These are phyloP conservation scores for Thelonectria rubi DNA, from an alignment of 2,329 filamentous ascomycete genomes.

Conservation along the genomic window DNA sequence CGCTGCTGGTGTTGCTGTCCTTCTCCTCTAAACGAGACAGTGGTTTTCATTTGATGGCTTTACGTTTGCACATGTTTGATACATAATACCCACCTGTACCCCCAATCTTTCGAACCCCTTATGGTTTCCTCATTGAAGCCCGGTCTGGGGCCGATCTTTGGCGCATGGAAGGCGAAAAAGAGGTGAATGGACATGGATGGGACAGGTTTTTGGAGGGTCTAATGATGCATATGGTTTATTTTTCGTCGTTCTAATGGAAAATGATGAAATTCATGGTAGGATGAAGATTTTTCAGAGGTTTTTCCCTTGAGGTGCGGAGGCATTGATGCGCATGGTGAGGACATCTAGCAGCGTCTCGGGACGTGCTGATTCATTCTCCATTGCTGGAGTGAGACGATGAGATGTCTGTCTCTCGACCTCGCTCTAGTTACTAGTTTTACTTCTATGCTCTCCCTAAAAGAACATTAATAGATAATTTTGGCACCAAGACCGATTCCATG, in stretches of 20 bases:
- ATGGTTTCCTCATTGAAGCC: slow-evolving; percentile 38
- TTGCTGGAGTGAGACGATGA: slow-evolving; percentile 33
- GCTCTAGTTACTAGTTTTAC: slow-evolving; percentile 36
- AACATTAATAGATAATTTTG: slow-evolving; percentile 46
- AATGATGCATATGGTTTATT: slow-evolving; percentile 49
- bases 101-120: slow-evolving; percentile 42
- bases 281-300: slow-evolving; percentile 35
- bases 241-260: slow-evolving; percentile 48
- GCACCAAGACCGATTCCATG: background rate
- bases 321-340: slow-evolving; percentile 23
- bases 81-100: slow-evolving; percentile 53
- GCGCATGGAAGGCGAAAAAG: slow-evolving; percentile 39
- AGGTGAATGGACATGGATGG: slow-evolving; percentile 44
- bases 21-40: slow-evolving; percentile 55
- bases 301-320: slow-evolving; percentile 26
- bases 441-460: slow-evolving; percentile 45
- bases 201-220: slow-evolving; percentile 44
- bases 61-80: slow-evolving; percentile 53
- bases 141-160: slow-evolving; percentile 41
- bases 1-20: slow-evolving; percentile 58
- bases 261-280: slow-evolving; percentile 42
- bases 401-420: slow-evolving; percentile 39
- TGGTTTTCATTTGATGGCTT: slow-evolving; percentile 36
- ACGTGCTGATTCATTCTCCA: slow-evolving; percentile 16
- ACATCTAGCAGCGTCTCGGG: slow-evolving; percentile 23